These are phyloP conservation scores for Arabidopsis suecica DNA, from an alignment of 345 rosid species.

Conservation along the genomic window DNA sequence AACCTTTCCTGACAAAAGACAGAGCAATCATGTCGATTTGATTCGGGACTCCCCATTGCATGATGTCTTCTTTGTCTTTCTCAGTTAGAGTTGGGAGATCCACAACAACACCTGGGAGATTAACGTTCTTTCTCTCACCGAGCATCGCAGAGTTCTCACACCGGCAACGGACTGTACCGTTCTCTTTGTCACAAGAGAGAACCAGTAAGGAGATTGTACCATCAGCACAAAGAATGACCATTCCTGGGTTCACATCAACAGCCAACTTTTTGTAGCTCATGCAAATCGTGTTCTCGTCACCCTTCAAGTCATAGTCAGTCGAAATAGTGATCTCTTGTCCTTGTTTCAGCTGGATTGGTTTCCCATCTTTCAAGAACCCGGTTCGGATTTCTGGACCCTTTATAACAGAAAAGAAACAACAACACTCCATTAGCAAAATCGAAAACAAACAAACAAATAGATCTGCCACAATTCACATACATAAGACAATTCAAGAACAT, in stretches of 20 bases:
- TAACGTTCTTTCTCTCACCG: conserved; percentile 96
- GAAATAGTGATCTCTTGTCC: conserved; percentile 88
- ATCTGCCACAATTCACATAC: conserved; percentile 7
- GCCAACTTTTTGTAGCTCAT: conserved; percentile 96
- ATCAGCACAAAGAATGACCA: conserved; percentile 91
- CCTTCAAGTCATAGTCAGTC: conserved; percentile 78
- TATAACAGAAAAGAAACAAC: conserved; percentile 13
- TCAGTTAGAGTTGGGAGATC: conserved; percentile 96
- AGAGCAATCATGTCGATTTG: conserved; percentile 96
- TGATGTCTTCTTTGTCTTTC: conserved; percentile 95
- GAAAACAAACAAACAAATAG: not conserved
- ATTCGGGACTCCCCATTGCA: conserved; percentile 92
- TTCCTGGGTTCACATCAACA: conserved; percentile 85
- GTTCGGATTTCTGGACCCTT: conserved; percentile 90
- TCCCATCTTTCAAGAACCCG: conserved; percentile 75
- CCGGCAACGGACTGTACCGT: conserved; percentile 76
- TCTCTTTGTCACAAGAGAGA: conserved; percentile 67
- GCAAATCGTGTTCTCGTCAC: conserved; percentile 72
- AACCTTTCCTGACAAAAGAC: conserved; percentile 94
- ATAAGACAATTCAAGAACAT: conserved; percentile 1
- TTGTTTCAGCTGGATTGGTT: conserved; percentile 66
- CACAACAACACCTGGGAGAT: conserved; percentile 98
- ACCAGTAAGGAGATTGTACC: conserved; percentile 93
- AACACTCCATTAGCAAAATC: not conserved
- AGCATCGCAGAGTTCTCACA: conserved; percentile 95